A percentile compares a stretch with the other conserved stretches of the same genome.
phyloP scores from a whole-genome alignment of 495 filamentous ascomycete genomes.

The Aspergillus wentii region DNA sequence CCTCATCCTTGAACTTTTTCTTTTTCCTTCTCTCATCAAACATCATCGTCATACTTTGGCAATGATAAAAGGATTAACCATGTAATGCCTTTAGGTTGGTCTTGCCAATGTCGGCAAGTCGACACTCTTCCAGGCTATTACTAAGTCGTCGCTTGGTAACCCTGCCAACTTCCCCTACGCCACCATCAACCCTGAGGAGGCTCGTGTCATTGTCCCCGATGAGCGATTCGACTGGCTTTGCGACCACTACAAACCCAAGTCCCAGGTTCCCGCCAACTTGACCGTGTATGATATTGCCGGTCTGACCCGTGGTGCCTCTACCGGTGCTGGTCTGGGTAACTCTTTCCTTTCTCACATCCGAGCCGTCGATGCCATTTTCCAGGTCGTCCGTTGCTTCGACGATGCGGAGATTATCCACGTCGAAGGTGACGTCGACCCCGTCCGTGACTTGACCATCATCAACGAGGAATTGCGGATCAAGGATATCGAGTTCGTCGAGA shows the following conservation, averaged over 20 bases:
- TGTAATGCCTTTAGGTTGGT: slow-evolving; percentile 64
- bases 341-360: slow-evolving; percentile 98
- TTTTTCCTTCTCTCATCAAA: background rate
- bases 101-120: slow-evolving; percentile 99
- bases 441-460: slow-evolving; percentile 93
- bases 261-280: slow-evolving; percentile 89
- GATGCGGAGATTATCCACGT: slow-evolving; percentile 99
- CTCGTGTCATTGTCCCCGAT: slow-evolving; percentile 95
- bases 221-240: slow-evolving; percentile 94
- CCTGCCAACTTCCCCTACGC: slow-evolving; percentile 99
- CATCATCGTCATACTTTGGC: slow-evolving; percentile 2
- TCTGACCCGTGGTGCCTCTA: slow-evolving; percentile 92
- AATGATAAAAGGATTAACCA: slow-evolving; percentile 10
- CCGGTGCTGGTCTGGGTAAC: slow-evolving; percentile 96
- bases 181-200: slow-evolving; percentile 98
- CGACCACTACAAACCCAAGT: slow-evolving; percentile 95
- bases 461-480: slow-evolving; percentile 94
- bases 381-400: slow-evolving; percentile 98
- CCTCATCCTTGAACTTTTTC: background rate
- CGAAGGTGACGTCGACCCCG: slow-evolving; percentile 95
- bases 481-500: slow-evolving; percentile 98
- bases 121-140: slow-evolving; percentile 99
- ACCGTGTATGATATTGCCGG: slow-evolving; percentile 99
- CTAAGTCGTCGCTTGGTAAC: slow-evolving; percentile 95
- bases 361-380: slow-evolving; percentile 99